A percentile compares a stretch with the other conserved stretches of the same genome.
These are phyloP conservation scores for Yarrowia osloensis DNA, from an alignment of 805 yeast species.

Conservation along the genomic window DNA sequence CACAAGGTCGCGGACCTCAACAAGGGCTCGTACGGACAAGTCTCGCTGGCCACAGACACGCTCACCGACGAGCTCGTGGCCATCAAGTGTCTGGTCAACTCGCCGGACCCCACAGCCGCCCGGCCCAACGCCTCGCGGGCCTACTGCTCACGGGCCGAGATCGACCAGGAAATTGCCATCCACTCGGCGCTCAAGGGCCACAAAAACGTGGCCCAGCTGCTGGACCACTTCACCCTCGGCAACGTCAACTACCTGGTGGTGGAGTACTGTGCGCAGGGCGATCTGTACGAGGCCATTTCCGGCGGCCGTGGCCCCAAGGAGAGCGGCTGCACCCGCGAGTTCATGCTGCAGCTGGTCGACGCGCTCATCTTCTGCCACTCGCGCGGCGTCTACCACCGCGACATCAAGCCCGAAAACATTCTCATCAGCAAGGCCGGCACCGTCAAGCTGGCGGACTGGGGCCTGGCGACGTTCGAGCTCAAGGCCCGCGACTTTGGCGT, in stretches of 20 bases:
- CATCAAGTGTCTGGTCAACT: conserved; percentile 63
- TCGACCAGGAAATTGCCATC: conserved; percentile 60
- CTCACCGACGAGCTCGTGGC: conserved; percentile 63
- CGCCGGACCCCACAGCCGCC: conserved; percentile 10
- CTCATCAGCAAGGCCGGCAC: conserved; percentile 62
- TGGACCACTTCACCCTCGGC: conserved; percentile 65
- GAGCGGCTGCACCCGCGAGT: conserved; percentile 54
- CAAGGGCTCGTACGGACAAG: conserved; percentile 93
- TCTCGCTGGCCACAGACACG: conserved; percentile 77
- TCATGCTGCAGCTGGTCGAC: conserved; percentile 74
- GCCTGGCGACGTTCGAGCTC: conserved; percentile 69
- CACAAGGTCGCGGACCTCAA: conserved; percentile 62
- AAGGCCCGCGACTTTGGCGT: conserved; percentile 75
- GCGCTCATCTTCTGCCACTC: conserved; percentile 78
- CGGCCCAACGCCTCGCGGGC: conserved; percentile 21
- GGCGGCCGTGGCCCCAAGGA: conserved; percentile 56
- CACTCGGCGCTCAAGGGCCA: conserved; percentile 77
- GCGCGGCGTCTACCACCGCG: conserved; percentile 86
- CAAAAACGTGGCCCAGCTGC: conserved; percentile 74
- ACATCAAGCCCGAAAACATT: conserved; percentile 93
- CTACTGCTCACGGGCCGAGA: conserved; percentile 34
- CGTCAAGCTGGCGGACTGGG: conserved; percentile 81
- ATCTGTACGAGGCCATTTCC: conserved; percentile 81
- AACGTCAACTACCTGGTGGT: conserved; percentile 62
- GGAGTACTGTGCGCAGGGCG: conserved; percentile 87